Evolutionary conservation across 257 asterid species (phyloP).

Genomic region (Solanum etuberosum): DNA sequence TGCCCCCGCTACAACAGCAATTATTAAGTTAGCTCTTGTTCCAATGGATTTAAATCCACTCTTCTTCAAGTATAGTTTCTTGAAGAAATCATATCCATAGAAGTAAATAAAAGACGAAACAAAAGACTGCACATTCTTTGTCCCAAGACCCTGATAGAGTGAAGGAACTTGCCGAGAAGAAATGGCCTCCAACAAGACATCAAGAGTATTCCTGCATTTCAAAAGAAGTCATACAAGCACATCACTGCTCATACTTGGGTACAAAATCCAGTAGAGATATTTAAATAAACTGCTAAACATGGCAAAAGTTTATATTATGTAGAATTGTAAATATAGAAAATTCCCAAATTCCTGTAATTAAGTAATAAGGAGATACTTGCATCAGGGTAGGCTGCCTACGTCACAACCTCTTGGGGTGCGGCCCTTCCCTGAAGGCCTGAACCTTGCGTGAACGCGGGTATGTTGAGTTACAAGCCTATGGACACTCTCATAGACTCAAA

Average conservation of each 20-base stretch:
- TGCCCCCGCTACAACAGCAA: constrained; percentile 92
- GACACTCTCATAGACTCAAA: not conserved
- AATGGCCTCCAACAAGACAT: constrained; percentile 86
- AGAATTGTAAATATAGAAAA: not conserved
- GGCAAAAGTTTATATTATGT: not conserved
- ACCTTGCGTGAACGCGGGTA: not conserved
- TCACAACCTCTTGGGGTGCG: not conserved
- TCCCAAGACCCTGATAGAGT: constrained; percentile 82
- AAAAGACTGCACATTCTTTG: constrained; percentile 83
- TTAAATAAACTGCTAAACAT: not conserved
- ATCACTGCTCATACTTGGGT: not conserved
- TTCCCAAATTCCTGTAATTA: not conserved
- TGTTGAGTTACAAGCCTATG: not conserved
- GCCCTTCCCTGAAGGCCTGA: not conserved
- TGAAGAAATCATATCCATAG: constrained; percentile 80
- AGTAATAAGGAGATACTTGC: not conserved
- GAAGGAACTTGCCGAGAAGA: constrained; percentile 56
- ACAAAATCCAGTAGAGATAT: not conserved
- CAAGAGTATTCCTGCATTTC: constrained; percentile 60
- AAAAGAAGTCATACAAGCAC: not conserved
- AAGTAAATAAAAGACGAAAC: constrained; percentile 74
- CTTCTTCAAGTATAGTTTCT: constrained; percentile 61
- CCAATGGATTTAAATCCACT: constrained; percentile 74
- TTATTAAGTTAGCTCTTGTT: constrained; percentile 67
- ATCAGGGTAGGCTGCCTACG: not conserved